phyloP scores from a whole-genome alignment of 495 filamentous ascomycete genomes.

The Tuber indicum region DNA sequence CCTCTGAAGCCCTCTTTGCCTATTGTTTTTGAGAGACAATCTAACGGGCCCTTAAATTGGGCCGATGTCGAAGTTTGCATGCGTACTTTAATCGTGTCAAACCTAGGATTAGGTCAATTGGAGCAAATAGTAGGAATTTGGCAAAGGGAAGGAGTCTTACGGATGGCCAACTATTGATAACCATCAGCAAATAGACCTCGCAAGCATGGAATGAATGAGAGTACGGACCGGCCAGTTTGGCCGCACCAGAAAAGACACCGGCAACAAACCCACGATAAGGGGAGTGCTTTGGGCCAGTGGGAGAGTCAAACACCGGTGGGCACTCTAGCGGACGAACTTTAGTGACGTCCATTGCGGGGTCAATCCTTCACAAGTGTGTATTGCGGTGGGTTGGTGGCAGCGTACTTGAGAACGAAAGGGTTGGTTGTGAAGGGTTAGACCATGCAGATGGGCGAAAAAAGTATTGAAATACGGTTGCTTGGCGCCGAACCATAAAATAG shows the following conservation, averaged over 20 bases:
- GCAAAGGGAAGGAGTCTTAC: slow-evolving; percentile 43
- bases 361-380: neutral
- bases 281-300: slow-evolving; percentile 21
- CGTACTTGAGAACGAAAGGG: neutral
- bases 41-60: slow-evolving; percentile 78
- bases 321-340: neutral
- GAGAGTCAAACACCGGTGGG: neutral
- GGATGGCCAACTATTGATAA: slow-evolving; percentile 57
- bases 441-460: no score
- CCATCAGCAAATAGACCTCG: slow-evolving; percentile 10
- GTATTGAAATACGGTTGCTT: no score
- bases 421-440: neutral
- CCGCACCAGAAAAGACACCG: slow-evolving; percentile 85
- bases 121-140: neutral
- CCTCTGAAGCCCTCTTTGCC: slow-evolving; percentile 71
- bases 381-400: neutral
- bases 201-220: neutral
- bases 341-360: neutral
- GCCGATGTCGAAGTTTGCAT: slow-evolving; percentile 74
- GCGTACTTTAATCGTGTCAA: slow-evolving; percentile 95
- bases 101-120: slow-evolving; percentile 52
- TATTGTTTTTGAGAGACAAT: slow-evolving; percentile 74
- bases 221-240: slow-evolving; percentile 72
- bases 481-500: no score
- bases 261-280: slow-evolving; percentile 89